These are phyloP conservation scores for Recurvomyces mirabilis DNA, from an alignment of 495 filamentous ascomycete genomes.

Conservation along the genomic window DNA sequence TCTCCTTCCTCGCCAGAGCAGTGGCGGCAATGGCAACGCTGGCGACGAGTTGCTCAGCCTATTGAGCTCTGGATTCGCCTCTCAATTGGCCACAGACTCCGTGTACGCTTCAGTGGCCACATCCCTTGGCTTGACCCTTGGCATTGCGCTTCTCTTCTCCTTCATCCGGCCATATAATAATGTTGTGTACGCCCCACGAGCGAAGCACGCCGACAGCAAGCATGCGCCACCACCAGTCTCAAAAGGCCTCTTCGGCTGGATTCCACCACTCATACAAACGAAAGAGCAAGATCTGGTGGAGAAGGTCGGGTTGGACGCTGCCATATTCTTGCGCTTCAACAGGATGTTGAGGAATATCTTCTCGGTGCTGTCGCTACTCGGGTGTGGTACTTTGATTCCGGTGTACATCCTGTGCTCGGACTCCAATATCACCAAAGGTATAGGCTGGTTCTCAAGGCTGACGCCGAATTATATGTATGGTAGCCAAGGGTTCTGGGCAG, in stretches of 20 bases:
- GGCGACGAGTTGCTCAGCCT: no score
- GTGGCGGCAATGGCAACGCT: no score
- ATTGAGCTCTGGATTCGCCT: slow-evolving; percentile 26
- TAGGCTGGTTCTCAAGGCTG: slow-evolving; percentile 37
- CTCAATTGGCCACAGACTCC: slow-evolving; percentile 49
- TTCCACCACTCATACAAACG: slow-evolving; percentile 61
- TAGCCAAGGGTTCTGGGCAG: slow-evolving; percentile 54
- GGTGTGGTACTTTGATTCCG: slow-evolving; percentile 71
- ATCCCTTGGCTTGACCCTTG: slow-evolving; percentile 36
- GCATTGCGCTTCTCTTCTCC: slow-evolving; percentile 72
- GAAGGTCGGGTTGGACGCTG: slow-evolving; percentile 78
- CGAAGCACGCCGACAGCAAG: slow-evolving; percentile 84
- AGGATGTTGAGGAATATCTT: slow-evolving; percentile 92
- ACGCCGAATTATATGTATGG: slow-evolving; percentile 51
- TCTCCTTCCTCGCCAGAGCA: slow-evolving; percentile 3
- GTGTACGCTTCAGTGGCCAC: slow-evolving; percentile 70
- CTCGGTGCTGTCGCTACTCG: slow-evolving; percentile 56
- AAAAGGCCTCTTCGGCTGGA: slow-evolving; percentile 77
- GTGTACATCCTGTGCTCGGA: slow-evolving; percentile 54
- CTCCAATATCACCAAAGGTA: not conserved
- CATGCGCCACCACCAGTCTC: slow-evolving; percentile 86
- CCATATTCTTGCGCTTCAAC: slow-evolving; percentile 77
- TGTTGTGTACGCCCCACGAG: slow-evolving; percentile 85
- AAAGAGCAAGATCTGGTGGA: slow-evolving; percentile 65
- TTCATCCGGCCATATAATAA: slow-evolving; percentile 81